Evolutionary conservation across 1,284 basidiomycete species (phyloP).

Genomic region (Coriolopsis trogii): DNA sequence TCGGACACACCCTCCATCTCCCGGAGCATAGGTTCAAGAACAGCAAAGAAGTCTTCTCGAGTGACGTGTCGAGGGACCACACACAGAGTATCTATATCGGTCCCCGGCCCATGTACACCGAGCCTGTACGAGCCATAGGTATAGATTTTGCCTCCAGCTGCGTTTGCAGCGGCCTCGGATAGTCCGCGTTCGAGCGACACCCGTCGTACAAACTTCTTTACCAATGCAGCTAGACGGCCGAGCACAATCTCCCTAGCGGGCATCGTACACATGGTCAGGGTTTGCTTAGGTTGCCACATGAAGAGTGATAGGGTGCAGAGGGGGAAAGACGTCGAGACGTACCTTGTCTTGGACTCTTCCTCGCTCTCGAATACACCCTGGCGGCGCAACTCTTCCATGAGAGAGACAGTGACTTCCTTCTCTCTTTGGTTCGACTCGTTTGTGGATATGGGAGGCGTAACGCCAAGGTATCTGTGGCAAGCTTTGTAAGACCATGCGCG

Average conservation of each 20-base stretch:
- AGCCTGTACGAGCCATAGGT: conserved; percentile 97
- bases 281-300: conserved; percentile 11
- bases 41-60: conserved; percentile 93
- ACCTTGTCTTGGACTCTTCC: conserved; percentile 90
- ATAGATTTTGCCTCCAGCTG: conserved; percentile 97
- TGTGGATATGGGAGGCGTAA: conserved; percentile 92
- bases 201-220: conserved; percentile 92
- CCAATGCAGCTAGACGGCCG: conserved; percentile 86
- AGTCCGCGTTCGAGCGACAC: conserved; percentile 82
- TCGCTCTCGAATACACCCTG: conserved; percentile 92
- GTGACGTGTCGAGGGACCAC: conserved; percentile 97
- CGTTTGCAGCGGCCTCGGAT: conserved; percentile 83
- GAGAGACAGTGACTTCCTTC: conserved; percentile 82
- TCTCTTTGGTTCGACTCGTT: conserved; percentile 72
- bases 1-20: conserved; percentile 87
- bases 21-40: conserved; percentile 89
- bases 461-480: conserved; percentile 63
- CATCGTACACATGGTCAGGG: background rate
- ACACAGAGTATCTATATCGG: conserved; percentile 97
- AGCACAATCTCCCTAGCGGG: conserved; percentile 85
- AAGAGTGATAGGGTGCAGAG: conserved; percentile 32
- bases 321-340: too few relatives aligned
- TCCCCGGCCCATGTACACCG: conserved; percentile 95
- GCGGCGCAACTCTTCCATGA: conserved; percentile 87
- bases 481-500: background rate